Conservation (phyloP, 345 rosid species). For the Eucalyptus regnans region DNA sequence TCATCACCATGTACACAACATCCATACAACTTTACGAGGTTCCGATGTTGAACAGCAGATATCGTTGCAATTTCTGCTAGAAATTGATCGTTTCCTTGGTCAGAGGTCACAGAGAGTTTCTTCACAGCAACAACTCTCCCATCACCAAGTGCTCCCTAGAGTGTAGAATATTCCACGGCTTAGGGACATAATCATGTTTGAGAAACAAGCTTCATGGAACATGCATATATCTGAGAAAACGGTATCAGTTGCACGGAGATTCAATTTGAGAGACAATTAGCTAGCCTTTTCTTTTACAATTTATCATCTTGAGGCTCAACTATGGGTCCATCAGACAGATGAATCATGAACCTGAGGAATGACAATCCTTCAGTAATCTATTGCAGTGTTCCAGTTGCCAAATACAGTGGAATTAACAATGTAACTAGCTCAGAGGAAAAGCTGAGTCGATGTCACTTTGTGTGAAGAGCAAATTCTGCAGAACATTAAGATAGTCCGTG, state of each 20-base stretch:
- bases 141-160: slow-evolving; percentile 27
- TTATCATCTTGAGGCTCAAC: not conserved
- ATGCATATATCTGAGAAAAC: not conserved
- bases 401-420: not conserved
- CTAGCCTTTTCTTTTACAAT: not conserved
- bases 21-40: slow-evolving; percentile 59
- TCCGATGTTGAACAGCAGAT: slow-evolving; percentile 46
- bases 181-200: not conserved
- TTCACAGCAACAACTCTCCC: slow-evolving; percentile 63
- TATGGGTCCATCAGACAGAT: not conserved
- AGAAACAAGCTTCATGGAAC: not conserved
- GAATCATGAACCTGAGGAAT: not conserved
- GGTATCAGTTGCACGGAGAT: not conserved
- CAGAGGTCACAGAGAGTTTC: slow-evolving; percentile 48
- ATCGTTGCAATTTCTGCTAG: slow-evolving; percentile 63
- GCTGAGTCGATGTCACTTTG: not conserved
- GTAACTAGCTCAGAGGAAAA: not conserved
- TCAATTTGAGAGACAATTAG: not conserved
- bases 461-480: not conserved
- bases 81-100: slow-evolving; percentile 64
- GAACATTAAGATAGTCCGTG: not conserved
- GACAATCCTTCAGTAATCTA: not conserved
- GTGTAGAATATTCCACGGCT: not conserved
- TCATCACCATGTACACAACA: slow-evolving; percentile 51
- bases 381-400: not conserved